Evolutionary conservation across 2,329 filamentous ascomycete species (phyloP).

Genomic region (Neofusicoccum kwambonambiense): DNA sequence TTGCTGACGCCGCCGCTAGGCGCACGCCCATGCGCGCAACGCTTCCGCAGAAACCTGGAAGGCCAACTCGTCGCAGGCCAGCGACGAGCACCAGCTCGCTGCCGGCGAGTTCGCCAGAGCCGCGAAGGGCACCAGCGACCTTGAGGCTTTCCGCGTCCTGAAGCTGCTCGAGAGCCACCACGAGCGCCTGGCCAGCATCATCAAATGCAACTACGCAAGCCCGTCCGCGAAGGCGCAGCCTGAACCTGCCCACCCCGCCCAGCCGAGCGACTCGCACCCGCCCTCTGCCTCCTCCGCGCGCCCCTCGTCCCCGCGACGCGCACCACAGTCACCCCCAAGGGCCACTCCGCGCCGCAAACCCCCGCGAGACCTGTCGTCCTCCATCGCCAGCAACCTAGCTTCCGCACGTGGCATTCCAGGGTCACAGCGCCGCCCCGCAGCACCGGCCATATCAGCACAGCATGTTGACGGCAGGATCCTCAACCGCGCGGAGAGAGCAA

Average conservation of each 20-base stretch:
- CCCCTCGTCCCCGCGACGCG: background rate
- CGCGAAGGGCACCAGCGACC: constrained; percentile 66
- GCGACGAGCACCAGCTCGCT: constrained; percentile 83
- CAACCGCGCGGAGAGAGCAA: constrained; percentile 27
- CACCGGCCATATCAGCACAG: constrained; percentile 71
- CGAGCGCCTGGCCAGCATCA: constrained; percentile 74
- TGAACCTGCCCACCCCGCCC: constrained; percentile 13
- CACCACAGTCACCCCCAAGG: constrained; percentile 30
- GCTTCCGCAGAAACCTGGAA: constrained; percentile 70
- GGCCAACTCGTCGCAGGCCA: constrained; percentile 74
- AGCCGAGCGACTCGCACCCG: background rate
- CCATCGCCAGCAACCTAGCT: constrained; percentile 84
- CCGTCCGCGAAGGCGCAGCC: constrained; percentile 21
- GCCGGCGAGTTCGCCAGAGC: constrained; percentile 86
- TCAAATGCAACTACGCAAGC: constrained; percentile 61
- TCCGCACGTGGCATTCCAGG: constrained; percentile 75
- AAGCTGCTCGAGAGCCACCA: constrained; percentile 87
- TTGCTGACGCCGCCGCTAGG: constrained; percentile 48
- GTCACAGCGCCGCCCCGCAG: constrained; percentile 56
- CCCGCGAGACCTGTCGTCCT: constrained; percentile 70
- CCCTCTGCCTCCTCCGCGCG: constrained; percentile 6
- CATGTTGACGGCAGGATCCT: constrained; percentile 67
- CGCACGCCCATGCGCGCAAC: constrained; percentile 79
- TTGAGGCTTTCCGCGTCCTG: constrained; percentile 75
- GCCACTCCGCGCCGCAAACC: constrained; percentile 45